These are phyloP conservation scores for Aspergillus sp. DNA, from an alignment of 2,329 filamentous ascomycete genomes.

Conservation along the genomic window DNA sequence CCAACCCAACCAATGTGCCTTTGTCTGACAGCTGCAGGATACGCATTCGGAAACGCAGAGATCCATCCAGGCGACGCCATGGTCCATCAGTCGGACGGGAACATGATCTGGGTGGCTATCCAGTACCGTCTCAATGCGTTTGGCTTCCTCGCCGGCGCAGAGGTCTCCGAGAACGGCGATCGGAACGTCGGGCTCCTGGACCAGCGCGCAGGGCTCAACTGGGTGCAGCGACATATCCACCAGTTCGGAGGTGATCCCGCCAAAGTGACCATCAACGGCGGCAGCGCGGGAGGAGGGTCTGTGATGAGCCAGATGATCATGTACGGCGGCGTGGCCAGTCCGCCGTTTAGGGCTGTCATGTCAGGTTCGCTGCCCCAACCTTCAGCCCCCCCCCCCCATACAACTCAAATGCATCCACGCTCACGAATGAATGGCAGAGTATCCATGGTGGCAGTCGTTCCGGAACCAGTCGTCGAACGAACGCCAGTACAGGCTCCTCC, in stretches of 20 bases:
- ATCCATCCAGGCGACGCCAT: background rate
- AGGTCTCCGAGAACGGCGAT: background rate
- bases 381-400: background rate
- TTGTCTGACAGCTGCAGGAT: background rate
- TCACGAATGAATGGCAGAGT: background rate
- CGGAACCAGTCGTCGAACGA: background rate
- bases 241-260: background rate
- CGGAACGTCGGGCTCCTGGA: background rate
- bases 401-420: background rate
- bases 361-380: background rate
- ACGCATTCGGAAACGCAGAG: background rate
- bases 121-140: background rate
- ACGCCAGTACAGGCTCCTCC: background rate
- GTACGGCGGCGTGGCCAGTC: background rate
- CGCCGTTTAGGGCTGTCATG: background rate
- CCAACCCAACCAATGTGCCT: background rate
- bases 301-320: background rate
- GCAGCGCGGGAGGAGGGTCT: background rate
- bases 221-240: background rate
- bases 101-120: background rate
- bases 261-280: background rate
- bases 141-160: background rate
- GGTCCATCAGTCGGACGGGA: background rate
- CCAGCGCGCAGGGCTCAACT: background rate
- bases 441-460: background rate